Evolutionary conservation across 805 yeast genomes (phyloP).

Genomic region (Sporopachydermia quercuum): DNA sequence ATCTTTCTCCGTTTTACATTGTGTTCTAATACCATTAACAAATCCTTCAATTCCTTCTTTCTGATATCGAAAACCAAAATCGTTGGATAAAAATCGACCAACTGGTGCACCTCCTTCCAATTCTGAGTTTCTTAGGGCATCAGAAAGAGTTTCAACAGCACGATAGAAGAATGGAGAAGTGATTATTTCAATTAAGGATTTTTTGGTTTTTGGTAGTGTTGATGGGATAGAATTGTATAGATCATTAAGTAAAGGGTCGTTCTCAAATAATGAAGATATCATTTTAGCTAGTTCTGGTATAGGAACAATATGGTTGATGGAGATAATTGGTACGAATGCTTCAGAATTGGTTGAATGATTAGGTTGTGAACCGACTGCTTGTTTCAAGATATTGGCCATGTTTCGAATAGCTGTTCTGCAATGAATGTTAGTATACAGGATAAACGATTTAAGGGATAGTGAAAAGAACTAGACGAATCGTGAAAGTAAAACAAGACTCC

Average conservation of each 20-base stretch:
- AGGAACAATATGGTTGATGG: slow-evolving; percentile 23
- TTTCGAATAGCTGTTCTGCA: background rate
- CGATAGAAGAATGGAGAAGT: slow-evolving; percentile 34
- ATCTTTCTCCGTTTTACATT: too few species aligned
- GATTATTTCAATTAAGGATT: slow-evolving; percentile 27
- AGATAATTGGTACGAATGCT: slow-evolving; percentile 15
- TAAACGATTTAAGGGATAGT: too few species aligned
- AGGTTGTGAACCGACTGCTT: background rate
- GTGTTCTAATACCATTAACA: slow-evolving; percentile 26
- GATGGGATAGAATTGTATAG: slow-evolving; percentile 29
- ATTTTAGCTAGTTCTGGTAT: slow-evolving; percentile 19
- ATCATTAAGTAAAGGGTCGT: slow-evolving; percentile 8
- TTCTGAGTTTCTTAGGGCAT: slow-evolving; percentile 20
- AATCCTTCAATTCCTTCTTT: slow-evolving; percentile 45
- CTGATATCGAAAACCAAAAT: slow-evolving; percentile 31
- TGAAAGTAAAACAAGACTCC: too few species aligned
- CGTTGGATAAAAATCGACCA: slow-evolving; percentile 32
- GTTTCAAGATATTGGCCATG: background rate
- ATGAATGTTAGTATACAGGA: too few species aligned
- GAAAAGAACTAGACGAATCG: too few species aligned
- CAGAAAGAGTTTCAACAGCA: slow-evolving; percentile 25
- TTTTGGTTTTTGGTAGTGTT: slow-evolving; percentile 22
- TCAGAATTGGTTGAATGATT: too few species aligned
- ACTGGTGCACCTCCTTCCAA: slow-evolving; percentile 23
- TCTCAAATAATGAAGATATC: slow-evolving; percentile 9